Evolutionary conservation across 495 filamentous ascomycete genomes (phyloP).

Genomic region (Parmelia sp.): DNA sequence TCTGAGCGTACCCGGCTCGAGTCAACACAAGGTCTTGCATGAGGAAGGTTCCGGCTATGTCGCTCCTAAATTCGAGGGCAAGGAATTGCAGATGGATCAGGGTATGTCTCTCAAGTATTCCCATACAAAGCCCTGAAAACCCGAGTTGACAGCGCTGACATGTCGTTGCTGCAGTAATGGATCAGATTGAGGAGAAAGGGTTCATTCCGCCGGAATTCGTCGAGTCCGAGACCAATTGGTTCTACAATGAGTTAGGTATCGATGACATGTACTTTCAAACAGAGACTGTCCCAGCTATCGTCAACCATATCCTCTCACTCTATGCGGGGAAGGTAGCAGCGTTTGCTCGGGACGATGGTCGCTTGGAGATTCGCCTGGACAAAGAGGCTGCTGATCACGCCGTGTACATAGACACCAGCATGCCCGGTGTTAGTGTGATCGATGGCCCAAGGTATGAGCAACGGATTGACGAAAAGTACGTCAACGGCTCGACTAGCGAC

Average conservation of each 20-base stretch:
- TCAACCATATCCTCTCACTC: constrained; percentile 88
- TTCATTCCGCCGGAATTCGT: constrained; percentile 85
- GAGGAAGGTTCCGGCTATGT: constrained; percentile 94
- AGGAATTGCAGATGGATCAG: constrained; percentile 84
- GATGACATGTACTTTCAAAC: constrained; percentile 99
- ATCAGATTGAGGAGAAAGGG: constrained; percentile 64
- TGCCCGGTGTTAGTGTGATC: constrained; percentile 68
- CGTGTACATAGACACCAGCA: constrained; percentile 96
- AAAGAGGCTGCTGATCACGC: constrained; percentile 94
- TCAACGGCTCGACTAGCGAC: constrained; percentile 60
- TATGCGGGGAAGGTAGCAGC: constrained; percentile 97
- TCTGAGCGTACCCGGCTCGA: constrained; percentile 63
- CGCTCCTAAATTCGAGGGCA: constrained; percentile 90
- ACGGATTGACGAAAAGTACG: constrained; percentile 89
- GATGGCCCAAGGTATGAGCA: constrained; percentile 85
- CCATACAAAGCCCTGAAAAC: background rate
- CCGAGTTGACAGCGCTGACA: constrained; percentile 12
- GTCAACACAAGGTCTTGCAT: constrained; percentile 60
- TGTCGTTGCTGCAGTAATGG: constrained; percentile 50
- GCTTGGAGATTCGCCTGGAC: constrained; percentile 86
- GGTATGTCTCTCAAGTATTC: constrained; percentile 45
- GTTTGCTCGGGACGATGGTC: constrained; percentile 87
- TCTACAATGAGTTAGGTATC: constrained; percentile 94
- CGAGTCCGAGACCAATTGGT: constrained; percentile 83
- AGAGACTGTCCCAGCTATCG: constrained; percentile 78